Evolutionary conservation across 177 flowering plant genomes (phyloP), one percentile per base, ranked within the genome.

Genomic region (Tripterygium wilfordii): DNA sequence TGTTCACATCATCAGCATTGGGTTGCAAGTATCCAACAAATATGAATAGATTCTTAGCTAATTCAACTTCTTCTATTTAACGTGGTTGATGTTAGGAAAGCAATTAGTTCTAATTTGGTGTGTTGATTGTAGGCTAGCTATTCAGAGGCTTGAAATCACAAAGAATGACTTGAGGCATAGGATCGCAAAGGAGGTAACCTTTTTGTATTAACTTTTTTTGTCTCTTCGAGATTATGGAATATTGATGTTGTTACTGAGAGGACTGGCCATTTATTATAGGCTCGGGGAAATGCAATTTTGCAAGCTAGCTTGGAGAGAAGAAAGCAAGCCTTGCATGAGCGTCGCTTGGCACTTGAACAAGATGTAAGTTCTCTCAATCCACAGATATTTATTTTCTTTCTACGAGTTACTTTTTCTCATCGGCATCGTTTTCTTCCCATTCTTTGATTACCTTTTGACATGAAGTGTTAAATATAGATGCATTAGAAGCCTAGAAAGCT

Each of bases 141-240:
- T 92, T 63, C 94, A 88, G 61, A 85, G 96, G 69, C 90, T 91
- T 53, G 96, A 91, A 71, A 74, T 78, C 19, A 69, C 96, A 6
- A 88, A 92, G 55, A 92, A 85, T 74, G 98, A 92, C 29, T 64
- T 92, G 72, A 86, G 78, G 31, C 80, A 80, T 37, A 78, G 98
- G 53, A 92, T 92, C 60, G 96, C 94, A 10, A 92, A 88, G 69
- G 98, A 92, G 96, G 98, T 92, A n/a, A n/a, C n/a, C n/a, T n/a
- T n/a, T n/a, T n/a, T n/a, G n/a, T n/a, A n/a, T n/a, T 63, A 41
- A 0, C n/a, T 27, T 12, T 2, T 5, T 5, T 45, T 32, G 43
- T 31, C 12, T 52, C 19, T n/a, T n/a, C n/a, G n/a, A n/a, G 21
- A 10, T 27, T 15, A 19, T 13, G 25, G 3, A 16, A 24, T 12